Conservation (phyloP, 768 basidiomycete genomes). For the Daedaleopsis sinensis region DNA sequence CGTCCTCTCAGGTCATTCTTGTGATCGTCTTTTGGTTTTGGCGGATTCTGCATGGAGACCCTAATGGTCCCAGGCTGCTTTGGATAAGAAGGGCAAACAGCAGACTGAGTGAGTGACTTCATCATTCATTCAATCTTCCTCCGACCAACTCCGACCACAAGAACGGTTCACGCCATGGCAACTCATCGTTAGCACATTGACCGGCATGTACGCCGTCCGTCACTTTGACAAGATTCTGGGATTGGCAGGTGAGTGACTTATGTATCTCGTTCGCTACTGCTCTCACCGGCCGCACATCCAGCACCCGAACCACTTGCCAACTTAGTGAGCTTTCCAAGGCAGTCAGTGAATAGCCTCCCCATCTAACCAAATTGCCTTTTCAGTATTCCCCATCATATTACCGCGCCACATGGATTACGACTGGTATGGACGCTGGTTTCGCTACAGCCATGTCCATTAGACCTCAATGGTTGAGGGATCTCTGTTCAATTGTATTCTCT, state of each 20-base stretch:
- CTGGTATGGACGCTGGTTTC: constrained; percentile 96
- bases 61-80: constrained; percentile 65
- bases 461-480: constrained; percentile 88
- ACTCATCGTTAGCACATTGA: constrained; percentile 83
- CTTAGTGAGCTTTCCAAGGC: constrained; percentile 55
- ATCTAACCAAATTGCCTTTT: background rate
- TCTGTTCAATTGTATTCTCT: constrained; percentile 84
- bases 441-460: constrained; percentile 93
- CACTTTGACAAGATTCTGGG: constrained; percentile 88
- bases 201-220: constrained; percentile 77
- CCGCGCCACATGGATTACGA: constrained; percentile 93
- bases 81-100: constrained; percentile 65
- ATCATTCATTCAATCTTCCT: background rate
- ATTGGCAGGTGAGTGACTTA: constrained; percentile 61
- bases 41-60: constrained; percentile 68
- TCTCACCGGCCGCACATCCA: constrained; percentile 31
- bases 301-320: constrained; percentile 93
- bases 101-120: constrained; percentile 53
- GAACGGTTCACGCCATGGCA: constrained; percentile 96
- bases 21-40: constrained; percentile 93
- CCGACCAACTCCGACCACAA: constrained; percentile 31
- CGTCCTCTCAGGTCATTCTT: constrained; percentile 68
- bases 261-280: background rate
- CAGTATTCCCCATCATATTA: constrained; percentile 94
- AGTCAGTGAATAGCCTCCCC: constrained; percentile 9